phyloP scores from a whole-genome alignment of 352 stramenopile genomes.

The Pythium monospermum region DNA sequence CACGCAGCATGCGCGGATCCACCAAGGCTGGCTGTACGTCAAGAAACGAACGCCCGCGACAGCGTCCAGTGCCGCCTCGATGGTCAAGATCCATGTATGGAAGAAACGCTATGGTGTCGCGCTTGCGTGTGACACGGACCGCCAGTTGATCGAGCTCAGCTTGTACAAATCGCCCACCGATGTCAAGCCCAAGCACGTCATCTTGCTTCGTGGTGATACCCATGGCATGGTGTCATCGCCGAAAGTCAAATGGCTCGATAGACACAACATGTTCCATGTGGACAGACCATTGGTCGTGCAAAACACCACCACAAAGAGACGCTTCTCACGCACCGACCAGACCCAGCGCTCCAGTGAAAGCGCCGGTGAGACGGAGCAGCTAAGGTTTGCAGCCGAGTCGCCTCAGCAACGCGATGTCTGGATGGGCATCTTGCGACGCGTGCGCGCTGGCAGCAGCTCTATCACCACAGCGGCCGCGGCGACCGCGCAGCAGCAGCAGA shows the following conservation, averaged over 20 bases:
- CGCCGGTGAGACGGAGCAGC: slow-evolving; percentile 19
- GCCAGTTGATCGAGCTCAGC: slow-evolving; percentile 41
- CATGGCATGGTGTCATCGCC: slow-evolving; percentile 21
- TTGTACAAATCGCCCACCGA: slow-evolving; percentile 39
- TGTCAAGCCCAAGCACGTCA: slow-evolving; percentile 32
- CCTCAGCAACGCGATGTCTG: slow-evolving; percentile 27
- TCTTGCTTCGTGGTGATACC: slow-evolving; percentile 33
- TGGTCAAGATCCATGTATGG: slow-evolving; percentile 35
- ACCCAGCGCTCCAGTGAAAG: neutral
- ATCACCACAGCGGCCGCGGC: no score
- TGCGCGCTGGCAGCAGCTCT: slow-evolving; percentile 1
- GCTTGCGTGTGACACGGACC: slow-evolving; percentile 42
- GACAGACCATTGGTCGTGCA: slow-evolving; percentile 37
- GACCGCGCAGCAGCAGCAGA: no score
- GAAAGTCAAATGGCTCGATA: slow-evolving; percentile 25
- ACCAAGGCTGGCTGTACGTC: slow-evolving; percentile 57
- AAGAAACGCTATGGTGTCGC: slow-evolving; percentile 58
- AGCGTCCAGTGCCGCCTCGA: neutral
- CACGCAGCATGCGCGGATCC: slow-evolving; percentile 39
- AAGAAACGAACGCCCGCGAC: slow-evolving; percentile 15
- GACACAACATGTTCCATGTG: slow-evolving; percentile 40
- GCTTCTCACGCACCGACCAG: slow-evolving; percentile 12
- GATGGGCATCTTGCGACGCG: slow-evolving; percentile 27
- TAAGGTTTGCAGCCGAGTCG: slow-evolving; percentile 41
- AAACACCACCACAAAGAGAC: slow-evolving; percentile 29